Evolutionary conservation across 1,284 basidiomycete genomes (phyloP), one percentile per base, ranked within the genome.

Genomic region (Cystobasidium sp.): DNA sequence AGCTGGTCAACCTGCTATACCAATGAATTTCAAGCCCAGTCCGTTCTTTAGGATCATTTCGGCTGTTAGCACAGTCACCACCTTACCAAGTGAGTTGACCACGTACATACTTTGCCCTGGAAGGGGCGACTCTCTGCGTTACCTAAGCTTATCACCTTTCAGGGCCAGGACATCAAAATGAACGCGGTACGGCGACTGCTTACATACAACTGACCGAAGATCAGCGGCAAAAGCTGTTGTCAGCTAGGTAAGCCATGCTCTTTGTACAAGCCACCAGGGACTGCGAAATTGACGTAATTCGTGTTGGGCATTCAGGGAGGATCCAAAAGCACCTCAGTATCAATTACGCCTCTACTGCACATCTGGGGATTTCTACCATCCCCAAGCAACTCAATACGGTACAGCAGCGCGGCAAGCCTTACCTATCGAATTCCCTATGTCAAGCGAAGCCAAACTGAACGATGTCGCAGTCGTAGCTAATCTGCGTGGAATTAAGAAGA

Each of bases 331-430:
- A 46, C 82, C 87, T 18, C 89, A 87, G 78, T 90, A 89, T 81
- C 91, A 93, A 82, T 85, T 97, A 39, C 90, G 94, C 24, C 83
- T 97, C 9, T 97, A 94, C 83, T 96, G 93, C 84, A 94, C 95
- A 0, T 94, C 93, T 0, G 93, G 92, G 46, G 86, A 89, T n/a
- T 92, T 91, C 82, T 93, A 91, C 80, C 84, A 86, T 74, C 79
- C 85, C 0, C 84, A 83, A 75, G 86, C 31, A 90, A 88, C 81
- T 70, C 78, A 67, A 46, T 77, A 8, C 58, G 76, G 55, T 63
- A 79, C 43, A 76, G 77, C 37, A 80, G 82, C 75, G 71, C 76
- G 20, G 58, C 73, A 53, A 76, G 41, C 37, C 39, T 75, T 84
- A 20, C 92, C 89, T 0, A 90, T 97, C 74, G 94, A 98, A 83